Percentiles rank a stretch among this genome's conserved stretches.
These are phyloP conservation scores for Pseudogymnoascus sp. DNA, from an alignment of 2,329 filamentous ascomycete genomes.

Conservation along the genomic window DNA sequence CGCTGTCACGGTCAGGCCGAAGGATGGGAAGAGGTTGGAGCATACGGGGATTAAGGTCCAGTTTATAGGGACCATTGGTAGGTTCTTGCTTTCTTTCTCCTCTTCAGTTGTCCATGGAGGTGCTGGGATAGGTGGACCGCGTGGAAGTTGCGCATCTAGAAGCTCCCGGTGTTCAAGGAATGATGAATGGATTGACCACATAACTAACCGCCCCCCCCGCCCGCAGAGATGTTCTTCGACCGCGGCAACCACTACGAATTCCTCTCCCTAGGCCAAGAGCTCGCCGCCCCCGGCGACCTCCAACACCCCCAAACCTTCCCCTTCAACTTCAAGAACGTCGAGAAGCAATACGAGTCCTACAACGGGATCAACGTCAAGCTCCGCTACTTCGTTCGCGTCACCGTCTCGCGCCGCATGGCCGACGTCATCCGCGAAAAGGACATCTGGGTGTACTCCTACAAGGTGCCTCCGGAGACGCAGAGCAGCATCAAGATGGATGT, in stretches of 20 bases:
- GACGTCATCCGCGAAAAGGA: conserved; percentile 99
- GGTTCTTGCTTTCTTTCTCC: conserved; percentile 20
- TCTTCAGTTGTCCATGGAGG: background rate
- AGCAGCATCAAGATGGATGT: conserved; percentile 99
- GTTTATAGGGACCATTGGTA: conserved; percentile 97
- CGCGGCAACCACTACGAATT: conserved; percentile 99
- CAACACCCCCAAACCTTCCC: conserved; percentile 98
- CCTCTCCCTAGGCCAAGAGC: conserved; percentile 90
- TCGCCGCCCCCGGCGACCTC: conserved; percentile 92
- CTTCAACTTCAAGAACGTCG: conserved; percentile 99
- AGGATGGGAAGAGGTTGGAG: conserved; percentile 95
- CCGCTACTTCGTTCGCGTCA: conserved; percentile 95
- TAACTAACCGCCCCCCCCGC: conserved; percentile 4
- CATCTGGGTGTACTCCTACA: conserved; percentile 98
- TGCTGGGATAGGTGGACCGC: background rate
- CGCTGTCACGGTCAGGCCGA: conserved; percentile 86
- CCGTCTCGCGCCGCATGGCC: conserved; percentile 91
- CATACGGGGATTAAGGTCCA: conserved; percentile 99
- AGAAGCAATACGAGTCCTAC: conserved; percentile 99
- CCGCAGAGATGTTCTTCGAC: conserved; percentile 96
- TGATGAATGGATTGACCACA: conserved; percentile 6
- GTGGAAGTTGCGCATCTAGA: background rate
- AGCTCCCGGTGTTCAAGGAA: background rate
- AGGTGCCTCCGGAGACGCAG: conserved; percentile 96
- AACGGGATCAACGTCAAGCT: conserved; percentile 99